Evolutionary conservation across 2,329 filamentous ascomycete species (phyloP).

Genomic region (Cladophialophora chaetospira): DNA sequence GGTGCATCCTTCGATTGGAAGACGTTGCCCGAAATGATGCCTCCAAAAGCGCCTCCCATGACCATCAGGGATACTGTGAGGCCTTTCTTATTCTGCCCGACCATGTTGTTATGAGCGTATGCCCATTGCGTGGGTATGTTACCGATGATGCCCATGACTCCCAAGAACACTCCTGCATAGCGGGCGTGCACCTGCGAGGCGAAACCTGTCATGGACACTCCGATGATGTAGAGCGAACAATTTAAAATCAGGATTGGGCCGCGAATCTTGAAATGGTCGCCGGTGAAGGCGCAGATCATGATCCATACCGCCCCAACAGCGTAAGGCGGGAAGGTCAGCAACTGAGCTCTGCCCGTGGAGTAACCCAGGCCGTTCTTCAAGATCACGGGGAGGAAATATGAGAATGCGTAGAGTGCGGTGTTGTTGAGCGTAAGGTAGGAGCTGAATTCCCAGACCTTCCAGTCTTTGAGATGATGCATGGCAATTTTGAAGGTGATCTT

Average conservation of each 20-base stretch:
- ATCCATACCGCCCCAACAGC: conserved; percentile 1
- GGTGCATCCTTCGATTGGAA: conserved; percentile 8
- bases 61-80: background rate
- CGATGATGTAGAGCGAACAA: background rate
- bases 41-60: background rate
- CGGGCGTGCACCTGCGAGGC: background rate
- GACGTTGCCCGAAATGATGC: background rate
- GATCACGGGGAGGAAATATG: conserved; percentile 3
- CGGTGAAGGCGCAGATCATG: background rate
- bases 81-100: background rate
- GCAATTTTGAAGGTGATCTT: background rate
- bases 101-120: conserved; percentile 6
- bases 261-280: conserved; percentile 1
- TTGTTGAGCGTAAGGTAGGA: conserved; percentile 1
- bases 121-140: background rate
- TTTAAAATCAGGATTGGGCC: background rate
- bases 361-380: background rate
- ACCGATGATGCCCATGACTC: background rate
- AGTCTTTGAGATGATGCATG: background rate
- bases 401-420: background rate
- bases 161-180: background rate
- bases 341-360: background rate
- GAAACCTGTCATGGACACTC: background rate
- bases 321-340: conserved; percentile 3
- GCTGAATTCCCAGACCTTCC: conserved; percentile 4